Percentiles rank a stretch among this genome's conserved stretches.
These are phyloP conservation scores for Phytopythium helicoides DNA, from an alignment of 352 stramenopile species.

Conservation along the genomic window DNA sequence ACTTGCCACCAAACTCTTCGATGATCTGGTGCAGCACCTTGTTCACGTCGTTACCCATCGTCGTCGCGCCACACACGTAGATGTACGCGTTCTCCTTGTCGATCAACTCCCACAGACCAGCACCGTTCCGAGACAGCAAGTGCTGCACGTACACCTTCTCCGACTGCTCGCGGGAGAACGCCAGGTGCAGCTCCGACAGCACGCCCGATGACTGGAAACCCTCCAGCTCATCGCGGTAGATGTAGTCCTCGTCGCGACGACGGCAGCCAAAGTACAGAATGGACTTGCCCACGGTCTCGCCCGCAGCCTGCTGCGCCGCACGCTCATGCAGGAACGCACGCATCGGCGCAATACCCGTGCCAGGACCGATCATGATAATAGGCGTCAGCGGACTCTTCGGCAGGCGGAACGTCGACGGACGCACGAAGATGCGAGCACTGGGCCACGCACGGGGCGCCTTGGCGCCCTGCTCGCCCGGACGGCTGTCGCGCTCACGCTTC, in stretches of 20 bases:
- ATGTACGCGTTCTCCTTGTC: too few relatives aligned
- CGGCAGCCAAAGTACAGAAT: slow-evolving; percentile 95
- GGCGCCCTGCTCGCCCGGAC: slow-evolving; percentile 63
- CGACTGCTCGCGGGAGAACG: slow-evolving; percentile 93
- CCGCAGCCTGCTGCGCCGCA: too few relatives aligned
- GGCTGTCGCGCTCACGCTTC: too few relatives aligned
- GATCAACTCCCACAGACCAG: too few relatives aligned
- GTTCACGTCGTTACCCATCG: slow-evolving; percentile 97
- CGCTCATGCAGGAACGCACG: too few relatives aligned
- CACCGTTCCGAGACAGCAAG: too few relatives aligned
- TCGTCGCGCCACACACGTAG: slow-evolving; percentile 94
- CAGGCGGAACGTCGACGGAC: slow-evolving; percentile 94
- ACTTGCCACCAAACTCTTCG: slow-evolving; percentile 55
- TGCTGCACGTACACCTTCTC: too few relatives aligned
- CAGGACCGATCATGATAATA: too few relatives aligned
- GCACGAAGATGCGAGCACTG: slow-evolving; percentile 89
- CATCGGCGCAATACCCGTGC: too few relatives aligned
- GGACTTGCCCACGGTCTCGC: too few relatives aligned
- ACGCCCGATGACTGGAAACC: slow-evolving; percentile 78
- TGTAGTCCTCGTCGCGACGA: slow-evolving; percentile 81
- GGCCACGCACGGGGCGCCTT: slow-evolving; percentile 72
- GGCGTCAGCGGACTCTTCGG: too few relatives aligned
- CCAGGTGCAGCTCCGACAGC: slow-evolving; percentile 90
- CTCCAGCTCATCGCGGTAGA: slow-evolving; percentile 92
- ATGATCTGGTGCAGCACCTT: slow-evolving; percentile 90